Base-by-base conservation (phyloP, 371 early-diverging fungal genomes). In the Mucor saturninus region DNA sequence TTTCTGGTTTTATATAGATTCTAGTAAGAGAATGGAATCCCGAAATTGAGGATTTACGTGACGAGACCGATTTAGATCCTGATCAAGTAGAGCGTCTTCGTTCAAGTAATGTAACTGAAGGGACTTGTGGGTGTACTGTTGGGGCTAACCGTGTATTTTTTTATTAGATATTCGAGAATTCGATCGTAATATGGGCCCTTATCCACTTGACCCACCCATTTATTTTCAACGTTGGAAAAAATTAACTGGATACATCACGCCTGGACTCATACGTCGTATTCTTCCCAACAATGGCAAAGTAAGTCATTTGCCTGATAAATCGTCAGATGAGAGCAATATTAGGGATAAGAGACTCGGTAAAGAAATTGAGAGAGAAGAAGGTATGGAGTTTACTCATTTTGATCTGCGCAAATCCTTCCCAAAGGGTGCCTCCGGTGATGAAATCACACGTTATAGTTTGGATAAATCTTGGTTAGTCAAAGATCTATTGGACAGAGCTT, bases 381-480 rank as follows among this genome's bases (percentile, higher is more conserved):
- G 77, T 26, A 74, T 77, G 67, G 75, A 76, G 21, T 93, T 93
- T 57, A 84, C 89, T 2, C 68, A 72, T 10, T 85, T 95, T 68
- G 90, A 96, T 67, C 70, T 96, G 45, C 84, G 89, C 39, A 82
- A 84, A 28, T 96, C 97, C 7, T 96, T 93, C 65, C 91, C 93
- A 1, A 53, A 69, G 9, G 88, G 89, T 7, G 91, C 95, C 2
- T 72, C 88, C 0, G 91, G 92, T 0, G 80, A 82, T 13, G 86
- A 90, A 49, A 66, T 91, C 0, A 93, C 93, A 28, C 83, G 84
- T 54, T 95, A 93, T 83, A 93, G 93, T 71, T 66, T 88, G 21
- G 98, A 98, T 82, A 96, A 97, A 75, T 90, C 91, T 45, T 96
- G 91, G 89, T 81, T 96, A 35, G 79, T 95, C 39, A 57, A 61